phyloP scores from a whole-genome alignment of 495 filamentous ascomycete genomes.

The Xylaria venustula region DNA sequence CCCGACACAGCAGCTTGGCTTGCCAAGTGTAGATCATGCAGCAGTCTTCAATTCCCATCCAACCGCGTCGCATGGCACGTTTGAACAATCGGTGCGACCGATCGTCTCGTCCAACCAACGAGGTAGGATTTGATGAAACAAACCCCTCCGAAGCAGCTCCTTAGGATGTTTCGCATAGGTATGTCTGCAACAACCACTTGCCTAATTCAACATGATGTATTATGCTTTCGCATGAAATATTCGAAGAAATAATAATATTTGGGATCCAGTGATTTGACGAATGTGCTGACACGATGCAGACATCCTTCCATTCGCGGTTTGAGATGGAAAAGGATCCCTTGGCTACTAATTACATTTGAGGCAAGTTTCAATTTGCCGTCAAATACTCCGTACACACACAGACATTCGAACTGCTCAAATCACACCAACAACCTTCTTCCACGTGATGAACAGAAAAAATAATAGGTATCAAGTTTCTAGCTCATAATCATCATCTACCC shows the following conservation, averaged over 20 bases:
- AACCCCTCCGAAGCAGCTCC: background rate
- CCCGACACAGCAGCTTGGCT: background rate
- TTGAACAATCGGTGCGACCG: background rate
- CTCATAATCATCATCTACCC: no score
- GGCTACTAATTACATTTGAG: no score
- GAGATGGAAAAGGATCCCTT: no score
- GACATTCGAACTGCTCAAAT: no score
- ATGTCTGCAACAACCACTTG: background rate
- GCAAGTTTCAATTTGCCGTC: no score
- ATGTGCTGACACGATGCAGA: no score
- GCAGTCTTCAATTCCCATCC: background rate
- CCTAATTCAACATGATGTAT: background rate
- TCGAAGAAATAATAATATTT: background rate
- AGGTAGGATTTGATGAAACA: conserved; percentile 10
- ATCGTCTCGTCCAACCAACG: background rate
- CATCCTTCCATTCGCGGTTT: no score
- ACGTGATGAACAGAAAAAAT: no score
- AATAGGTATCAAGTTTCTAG: no score
- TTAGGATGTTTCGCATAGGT: conserved; percentile 8
- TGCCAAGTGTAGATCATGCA: conserved; percentile 4
- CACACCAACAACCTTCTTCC: no score
- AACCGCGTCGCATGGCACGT: background rate
- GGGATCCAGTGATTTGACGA: no score
- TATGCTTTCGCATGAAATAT: background rate
- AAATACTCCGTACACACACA: no score